phyloP scores from a whole-genome alignment of 225 moss, liverwort and hornwort species.

The Rhytidiadelphus loreus region DNA sequence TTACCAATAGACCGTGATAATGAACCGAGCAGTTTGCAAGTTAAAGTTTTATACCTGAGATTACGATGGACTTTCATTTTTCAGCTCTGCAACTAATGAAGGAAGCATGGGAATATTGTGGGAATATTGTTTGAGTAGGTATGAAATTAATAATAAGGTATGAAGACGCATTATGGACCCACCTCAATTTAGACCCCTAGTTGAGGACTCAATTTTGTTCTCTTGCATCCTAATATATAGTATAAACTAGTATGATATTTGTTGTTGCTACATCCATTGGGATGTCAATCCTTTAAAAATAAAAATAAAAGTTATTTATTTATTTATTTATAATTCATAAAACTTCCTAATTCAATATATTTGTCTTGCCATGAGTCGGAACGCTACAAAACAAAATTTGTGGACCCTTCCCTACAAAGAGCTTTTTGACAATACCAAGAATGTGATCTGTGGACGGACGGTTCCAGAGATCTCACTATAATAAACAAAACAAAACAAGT shows the following conservation, averaged over 20 bases:
- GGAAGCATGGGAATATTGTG: neutral
- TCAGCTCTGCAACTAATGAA: neutral
- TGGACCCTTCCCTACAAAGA: accelerated
- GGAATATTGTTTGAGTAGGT: neutral
- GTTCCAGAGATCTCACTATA: neutral
- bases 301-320: neutral
- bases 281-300: neutral
- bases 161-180: no score
- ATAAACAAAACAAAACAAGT: neutral
- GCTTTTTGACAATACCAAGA: accelerated
- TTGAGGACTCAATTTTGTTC: neutral
- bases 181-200: accelerated
- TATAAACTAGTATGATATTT: neutral
- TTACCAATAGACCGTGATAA: neutral
- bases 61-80: neutral
- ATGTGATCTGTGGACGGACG: neutral
- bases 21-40: neutral
- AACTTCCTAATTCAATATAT: neutral
- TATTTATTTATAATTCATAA: neutral
- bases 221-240: neutral
- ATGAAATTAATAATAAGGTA: no score
- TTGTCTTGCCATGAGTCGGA: accelerated
- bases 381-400: accelerated
- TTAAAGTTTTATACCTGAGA: no score
- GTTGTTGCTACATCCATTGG: accelerated